Base-by-base conservation (phyloP, 169 alveolate genomes). In the Condylostoma magnum region DNA sequence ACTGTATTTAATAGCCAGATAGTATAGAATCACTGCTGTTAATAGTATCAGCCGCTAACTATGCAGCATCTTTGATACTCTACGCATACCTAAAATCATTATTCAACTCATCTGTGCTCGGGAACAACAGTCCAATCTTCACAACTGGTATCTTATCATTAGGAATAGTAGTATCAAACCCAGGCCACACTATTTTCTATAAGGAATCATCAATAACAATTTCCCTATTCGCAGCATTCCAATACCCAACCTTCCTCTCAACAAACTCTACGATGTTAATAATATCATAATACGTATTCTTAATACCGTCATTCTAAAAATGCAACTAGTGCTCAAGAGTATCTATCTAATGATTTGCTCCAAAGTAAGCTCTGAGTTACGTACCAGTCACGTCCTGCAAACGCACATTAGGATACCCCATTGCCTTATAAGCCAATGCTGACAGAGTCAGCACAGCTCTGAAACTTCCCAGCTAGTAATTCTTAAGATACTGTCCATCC, bases 131-230 rank as follows among this genome's bases (percentile, higher is more conserved):
- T 2, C 52, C 69, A 28, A 57, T 6, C 52, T 57, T 28, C 4
- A 57, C 37, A 0, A 2, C 12, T 28, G 69, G 69, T 22, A 28
- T 57, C 20, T 18, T 2, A 33, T 33, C 51, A 36, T 57, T 57
- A n/a, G 69, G 69, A 5, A 20, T n/a, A 10, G 25, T 18, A 34
- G 51, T 18, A 10, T 28, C 20, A n/a, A 33, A 33, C 6, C 69
- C 69, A 33, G 69, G 69, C 69, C 69, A 57, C 31, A 33, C 31
- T 1, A 57, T 2, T 3, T 37, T 33, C 8, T 41, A 8, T 6
- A 50, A 6, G 51, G 18, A 34, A 5, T 30, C 15, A 28, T 18
- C 37, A 22, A 33, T 6, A 18, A 8, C 18, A 4, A 33, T 18
- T 36, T 33, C 30, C 6, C 31, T 4, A 2, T 28, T 3, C 28